Base-by-base conservation (phyloP, 169 alveolate species). In the Theileria orientalis region DNA sequence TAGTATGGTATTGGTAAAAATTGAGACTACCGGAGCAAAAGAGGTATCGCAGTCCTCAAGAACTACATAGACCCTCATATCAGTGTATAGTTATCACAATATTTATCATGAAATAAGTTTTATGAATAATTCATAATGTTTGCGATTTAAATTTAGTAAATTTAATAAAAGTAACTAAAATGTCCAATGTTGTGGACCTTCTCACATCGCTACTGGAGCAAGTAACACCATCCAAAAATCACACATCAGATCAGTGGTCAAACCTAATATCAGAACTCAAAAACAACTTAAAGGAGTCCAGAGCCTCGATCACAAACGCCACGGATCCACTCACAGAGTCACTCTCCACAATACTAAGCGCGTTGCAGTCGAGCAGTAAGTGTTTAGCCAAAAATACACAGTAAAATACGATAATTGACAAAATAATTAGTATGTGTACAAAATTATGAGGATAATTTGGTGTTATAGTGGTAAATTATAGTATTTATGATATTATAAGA, bases 181-280 rank as follows among this genome's bases (percentile, higher is more conserved):
- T 33, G 54, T 46, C 35, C 47, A 76, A 37, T n/a, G 64, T 79
- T 57, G 37, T 67, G 46, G 87, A 79, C 59, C 59, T 70, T 9
- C 73, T 79, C 13, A n/a, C 41, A 54, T 41, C 52, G 59, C 25
- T 79, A n/a, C 69, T 79, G 67, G 87, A 79, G 30, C 51, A 35
- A 46, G 47, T 69, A 62, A 23, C 16, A 33, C 72, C 72, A 3
- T 16, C 35, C 13, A 62, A 62, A 40, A 29, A 6, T 13, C n/a
- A 16, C 2, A 1, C 7, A 25, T 6, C 32, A 3, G 79, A 44
- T 0, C 37, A 60, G 70, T 52, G 62, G 68, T 13, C 25, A 7
- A n/a, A 9, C 32, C 5, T 76, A 13, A 68, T 68, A 27, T 21
- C 68, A 2, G 23, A 6, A 19, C 47, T 79, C 0, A 67, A 54